Evolutionary conservation across 768 basidiomycete genomes (phyloP).

Genomic region (Tulasnella sp.): DNA sequence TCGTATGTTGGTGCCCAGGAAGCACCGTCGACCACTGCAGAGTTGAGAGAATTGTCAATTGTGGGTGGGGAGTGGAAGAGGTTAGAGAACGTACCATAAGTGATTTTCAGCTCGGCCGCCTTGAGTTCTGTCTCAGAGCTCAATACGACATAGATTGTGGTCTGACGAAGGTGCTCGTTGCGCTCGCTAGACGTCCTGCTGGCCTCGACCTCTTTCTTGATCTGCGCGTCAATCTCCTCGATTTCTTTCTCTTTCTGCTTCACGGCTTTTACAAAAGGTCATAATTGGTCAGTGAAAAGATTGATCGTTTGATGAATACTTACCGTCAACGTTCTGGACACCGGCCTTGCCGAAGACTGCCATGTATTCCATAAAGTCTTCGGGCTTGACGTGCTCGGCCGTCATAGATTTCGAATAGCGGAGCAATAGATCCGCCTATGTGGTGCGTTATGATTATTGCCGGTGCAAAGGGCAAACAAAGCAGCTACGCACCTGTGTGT

Average conservation of each 20-base stretch:
- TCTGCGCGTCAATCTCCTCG: conserved; percentile 32
- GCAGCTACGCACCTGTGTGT: neutral
- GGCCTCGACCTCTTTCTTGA: conserved; percentile 38
- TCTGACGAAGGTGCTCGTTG: conserved; percentile 32
- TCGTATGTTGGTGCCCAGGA: too few relatives aligned
- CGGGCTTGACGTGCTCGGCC: conserved; percentile 38
- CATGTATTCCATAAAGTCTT: conserved; percentile 42
- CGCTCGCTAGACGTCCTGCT: conserved; percentile 14
- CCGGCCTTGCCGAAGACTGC: conserved; percentile 44
- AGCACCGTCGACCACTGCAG: conserved; percentile 29
- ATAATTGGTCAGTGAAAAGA: neutral
- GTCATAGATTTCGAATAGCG: conserved; percentile 34
- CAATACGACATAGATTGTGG: conserved; percentile 34
- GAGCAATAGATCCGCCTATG: neutral
- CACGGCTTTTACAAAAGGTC: neutral
- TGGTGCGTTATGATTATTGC: neutral
- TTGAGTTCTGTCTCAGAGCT: neutral
- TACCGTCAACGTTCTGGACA: conserved; percentile 40
- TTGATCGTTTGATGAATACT: conserved; percentile 33
- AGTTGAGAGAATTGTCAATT: too few relatives aligned
- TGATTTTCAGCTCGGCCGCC: neutral
- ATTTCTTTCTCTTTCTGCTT: conserved; percentile 28
- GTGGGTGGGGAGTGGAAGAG: neutral
- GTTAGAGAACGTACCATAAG: neutral
- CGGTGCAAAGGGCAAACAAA: neutral